phyloP scores from a whole-genome alignment of 1,284 basidiomycete species.

The Coriolopsis trogii region DNA sequence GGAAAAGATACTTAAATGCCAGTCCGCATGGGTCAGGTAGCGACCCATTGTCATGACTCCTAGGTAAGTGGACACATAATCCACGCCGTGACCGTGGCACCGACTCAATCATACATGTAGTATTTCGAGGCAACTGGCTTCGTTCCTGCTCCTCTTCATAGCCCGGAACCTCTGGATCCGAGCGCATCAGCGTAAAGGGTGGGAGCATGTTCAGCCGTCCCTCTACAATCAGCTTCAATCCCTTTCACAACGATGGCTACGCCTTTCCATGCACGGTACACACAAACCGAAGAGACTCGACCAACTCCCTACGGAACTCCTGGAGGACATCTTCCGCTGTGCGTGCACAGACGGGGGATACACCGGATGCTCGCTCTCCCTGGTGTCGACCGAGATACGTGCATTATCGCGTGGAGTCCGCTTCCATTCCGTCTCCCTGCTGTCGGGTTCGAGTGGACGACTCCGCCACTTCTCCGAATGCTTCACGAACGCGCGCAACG shows the following conservation, averaged over 20 bases:
- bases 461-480: not conserved
- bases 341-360: conserved; percentile 7
- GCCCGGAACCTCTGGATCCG: no score
- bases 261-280: not conserved
- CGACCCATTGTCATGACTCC: no score
- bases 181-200: no score
- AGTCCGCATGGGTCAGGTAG: no score
- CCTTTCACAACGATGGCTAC: not conserved
- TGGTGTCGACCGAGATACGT: conserved; percentile 2
- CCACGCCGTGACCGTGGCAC: no score
- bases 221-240: no score
- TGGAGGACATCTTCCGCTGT: conserved; percentile 3
- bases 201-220: no score
- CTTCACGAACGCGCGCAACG: not conserved
- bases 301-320: not conserved
- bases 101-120: no score
- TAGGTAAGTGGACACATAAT: no score
- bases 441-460: not conserved
- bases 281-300: not conserved
- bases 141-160: no score
- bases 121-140: no score
- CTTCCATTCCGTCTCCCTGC: conserved; percentile 8
- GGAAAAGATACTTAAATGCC: no score
- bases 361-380: conserved; percentile 7
- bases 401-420: not conserved